phyloP scores from a whole-genome alignment of 2,329 filamentous ascomycete species.

The Xylariales sp. region DNA sequence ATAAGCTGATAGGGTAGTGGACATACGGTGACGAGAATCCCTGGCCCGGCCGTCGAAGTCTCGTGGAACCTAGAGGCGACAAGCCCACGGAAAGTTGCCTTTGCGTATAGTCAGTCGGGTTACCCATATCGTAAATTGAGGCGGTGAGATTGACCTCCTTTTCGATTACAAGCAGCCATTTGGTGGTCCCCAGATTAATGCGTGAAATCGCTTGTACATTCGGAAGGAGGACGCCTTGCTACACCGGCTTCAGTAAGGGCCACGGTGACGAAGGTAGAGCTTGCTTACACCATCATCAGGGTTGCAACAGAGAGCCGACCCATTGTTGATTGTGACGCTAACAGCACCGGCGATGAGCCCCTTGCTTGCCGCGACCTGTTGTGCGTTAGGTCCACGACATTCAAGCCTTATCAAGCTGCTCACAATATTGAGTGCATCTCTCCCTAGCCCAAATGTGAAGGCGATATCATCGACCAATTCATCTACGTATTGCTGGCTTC shows the following conservation, averaged over 20 bases:
- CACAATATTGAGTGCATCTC: conserved; percentile 78
- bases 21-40: conserved; percentile 74
- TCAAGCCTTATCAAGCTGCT: conserved; percentile 40
- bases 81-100: conserved; percentile 82
- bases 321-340: conserved; percentile 50
- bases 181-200: conserved; percentile 61
- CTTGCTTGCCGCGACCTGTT: conserved; percentile 78
- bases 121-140: background rate
- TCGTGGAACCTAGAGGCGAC: conserved; percentile 67
- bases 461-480: conserved; percentile 79
- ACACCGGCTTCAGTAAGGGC: conserved; percentile 13
- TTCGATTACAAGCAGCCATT: conserved; percentile 80
- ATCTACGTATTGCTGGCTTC: conserved; percentile 75
- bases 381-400: conserved; percentile 1
- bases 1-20: background rate
- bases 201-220: conserved; percentile 59
- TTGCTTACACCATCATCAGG: conserved; percentile 48
- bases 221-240: conserved; percentile 72
- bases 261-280: background rate
- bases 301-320: conserved; percentile 47
- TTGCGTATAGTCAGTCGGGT: conserved; percentile 9
- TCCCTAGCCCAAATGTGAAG: conserved; percentile 72
- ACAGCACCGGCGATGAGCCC: conserved; percentile 74
- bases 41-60: conserved; percentile 60
- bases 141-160: conserved; percentile 71